Evolutionary conservation across 179 eudicot species (phyloP), one percentile per base, ranked within the genome.

Genomic region (Camellia oleifera): DNA sequence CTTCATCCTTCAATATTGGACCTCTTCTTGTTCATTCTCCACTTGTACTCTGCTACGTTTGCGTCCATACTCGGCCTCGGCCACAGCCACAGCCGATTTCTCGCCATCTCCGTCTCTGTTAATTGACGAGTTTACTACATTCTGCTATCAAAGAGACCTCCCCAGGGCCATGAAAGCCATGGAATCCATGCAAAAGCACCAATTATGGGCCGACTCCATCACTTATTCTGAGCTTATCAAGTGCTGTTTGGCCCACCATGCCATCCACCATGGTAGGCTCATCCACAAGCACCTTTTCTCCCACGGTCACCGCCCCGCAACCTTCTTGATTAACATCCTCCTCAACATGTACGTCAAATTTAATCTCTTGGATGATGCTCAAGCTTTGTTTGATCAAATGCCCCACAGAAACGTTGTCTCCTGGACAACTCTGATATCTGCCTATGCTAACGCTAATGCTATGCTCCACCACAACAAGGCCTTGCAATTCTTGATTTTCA

Each of bases 181-280:
- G 86, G 79, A 81, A 73, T 42, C 79, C 46, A 69, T 89, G 74
- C 78, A 89, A 83, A 82, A 77, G 0, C 82, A 83, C 79, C 82
- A 84, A 13, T 69, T 89, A 62, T 79, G 77, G 78, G 91, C 88
- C 10, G 87, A 86, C 80, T 81, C 85, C 71, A 46, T 79, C 20
- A 83, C 86, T n/a, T 89, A 89, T 66, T 82, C 92, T 52, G 86
- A 89, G 46, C 81, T 89, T n/a, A 82, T 89, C 60, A 89, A 89
- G 66, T 80, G 79, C 63, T 89, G 92, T 75, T 83, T 84, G 32
- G 81, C 40, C 40, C 40, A 32, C 40, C 40, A 1, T 44, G 86
- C 88, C 46, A 78, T 86, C 63, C 74, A 85, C 8, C 83, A 89
- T 48, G 88, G 87, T 11, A 86, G 81, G 72, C 81, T 82, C 76